Conservation (phyloP, 2,329 filamentous ascomycete genomes). For the Corynespora cassiicola region DNA sequence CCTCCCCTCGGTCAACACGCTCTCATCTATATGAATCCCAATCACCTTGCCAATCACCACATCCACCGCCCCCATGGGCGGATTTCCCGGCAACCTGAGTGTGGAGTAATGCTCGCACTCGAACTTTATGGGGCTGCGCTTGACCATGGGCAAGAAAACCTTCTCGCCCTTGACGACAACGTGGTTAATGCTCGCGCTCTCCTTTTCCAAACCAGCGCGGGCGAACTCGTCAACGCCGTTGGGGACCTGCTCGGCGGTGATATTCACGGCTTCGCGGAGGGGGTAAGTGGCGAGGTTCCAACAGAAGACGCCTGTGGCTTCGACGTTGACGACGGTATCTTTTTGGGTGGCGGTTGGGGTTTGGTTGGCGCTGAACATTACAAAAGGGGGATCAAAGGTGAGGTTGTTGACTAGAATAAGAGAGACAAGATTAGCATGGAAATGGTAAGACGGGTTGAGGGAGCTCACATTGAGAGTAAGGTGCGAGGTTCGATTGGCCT, state of each 20-base stretch:
- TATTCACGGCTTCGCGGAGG: slow-evolving; percentile 63
- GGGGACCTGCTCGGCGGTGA: slow-evolving; percentile 58
- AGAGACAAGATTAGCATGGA: too few species aligned
- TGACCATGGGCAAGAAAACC: slow-evolving; percentile 58
- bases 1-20: slow-evolving; percentile 60
- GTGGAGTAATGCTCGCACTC: slow-evolving; percentile 64
- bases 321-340: slow-evolving; percentile 64
- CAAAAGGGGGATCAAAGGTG: slow-evolving; percentile 67
- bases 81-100: slow-evolving; percentile 61
- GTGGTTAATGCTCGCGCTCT: slow-evolving; percentile 46
- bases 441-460: too few species aligned
- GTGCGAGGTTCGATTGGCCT: slow-evolving; percentile 63
- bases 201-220: slow-evolving; percentile 57
- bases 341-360: slow-evolving; percentile 56
- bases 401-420: slow-evolving; percentile 71
- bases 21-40: slow-evolving; percentile 63
- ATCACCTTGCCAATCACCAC: slow-evolving; percentile 65
- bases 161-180: slow-evolving; percentile 21
- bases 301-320: slow-evolving; percentile 62
- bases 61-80: slow-evolving; percentile 64
- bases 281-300: slow-evolving; percentile 67
- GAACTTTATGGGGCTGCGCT: slow-evolving; percentile 62
- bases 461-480: slow-evolving; percentile 68
- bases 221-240: slow-evolving; percentile 63
- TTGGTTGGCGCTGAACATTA: slow-evolving; percentile 68